phyloP scores from a whole-genome alignment of 805 yeast genomes.

The Cyberlindnera maclurae region DNA sequence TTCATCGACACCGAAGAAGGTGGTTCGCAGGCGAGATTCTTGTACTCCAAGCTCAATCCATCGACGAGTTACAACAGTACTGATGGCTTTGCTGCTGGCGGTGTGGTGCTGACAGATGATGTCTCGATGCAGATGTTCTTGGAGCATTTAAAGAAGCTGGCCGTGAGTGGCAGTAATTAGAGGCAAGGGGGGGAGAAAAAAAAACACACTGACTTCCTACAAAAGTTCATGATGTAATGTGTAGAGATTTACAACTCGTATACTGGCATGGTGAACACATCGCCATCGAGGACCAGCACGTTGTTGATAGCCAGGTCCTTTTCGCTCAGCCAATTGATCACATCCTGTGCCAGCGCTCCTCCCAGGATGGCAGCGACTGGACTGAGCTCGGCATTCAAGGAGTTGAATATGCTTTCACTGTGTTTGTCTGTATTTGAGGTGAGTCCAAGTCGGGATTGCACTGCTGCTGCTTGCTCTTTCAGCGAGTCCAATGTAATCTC shows the following conservation, averaged over 20 bases:
- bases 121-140: slow-evolving; percentile 20
- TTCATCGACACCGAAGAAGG: slow-evolving; percentile 71
- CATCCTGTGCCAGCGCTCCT: slow-evolving; percentile 86
- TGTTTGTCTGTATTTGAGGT: slow-evolving; percentile 35
- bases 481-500: slow-evolving; percentile 25
- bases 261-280: slow-evolving; percentile 68
- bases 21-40: slow-evolving; percentile 67
- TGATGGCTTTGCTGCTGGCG: slow-evolving; percentile 29
- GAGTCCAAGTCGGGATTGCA: slow-evolving; percentile 34
- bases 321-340: slow-evolving; percentile 71
- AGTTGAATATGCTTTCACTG: slow-evolving; percentile 35
- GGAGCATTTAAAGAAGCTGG: slow-evolving; percentile 31
- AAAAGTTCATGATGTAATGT: not conserved
- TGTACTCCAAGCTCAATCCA: slow-evolving; percentile 64
- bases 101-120: slow-evolving; percentile 51
- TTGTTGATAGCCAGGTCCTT: slow-evolving; percentile 81
- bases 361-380: slow-evolving; percentile 87
- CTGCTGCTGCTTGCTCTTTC: slow-evolving; percentile 21
- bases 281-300: slow-evolving; percentile 68
- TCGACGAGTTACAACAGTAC: slow-evolving; percentile 45
- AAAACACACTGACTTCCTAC: not conserved
- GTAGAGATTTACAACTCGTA: slow-evolving; percentile 35
- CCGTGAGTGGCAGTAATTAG: slow-evolving; percentile 11
- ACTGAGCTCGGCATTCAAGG: slow-evolving; percentile 56
- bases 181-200: too few relatives aligned